Evolutionary conservation across 2,329 filamentous ascomycete species (phyloP).

Genomic region (Simplicillium aogashimaense): DNA sequence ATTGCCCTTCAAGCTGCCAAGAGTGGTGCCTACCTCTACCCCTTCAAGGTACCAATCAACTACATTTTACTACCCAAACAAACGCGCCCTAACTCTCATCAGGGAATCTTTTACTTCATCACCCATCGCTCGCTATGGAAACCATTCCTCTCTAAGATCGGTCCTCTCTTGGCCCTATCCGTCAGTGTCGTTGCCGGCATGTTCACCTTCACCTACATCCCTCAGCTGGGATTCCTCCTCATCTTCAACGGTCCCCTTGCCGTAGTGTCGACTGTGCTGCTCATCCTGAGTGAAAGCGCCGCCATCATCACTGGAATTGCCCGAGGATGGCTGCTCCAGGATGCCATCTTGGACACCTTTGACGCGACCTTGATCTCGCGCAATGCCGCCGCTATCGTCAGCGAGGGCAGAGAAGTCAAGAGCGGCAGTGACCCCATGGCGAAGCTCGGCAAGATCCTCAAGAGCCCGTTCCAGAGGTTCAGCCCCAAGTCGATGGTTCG

Average conservation of each 20-base stretch:
- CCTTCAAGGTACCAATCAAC: slow-evolving; percentile 48
- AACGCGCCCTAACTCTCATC: slow-evolving; percentile 3
- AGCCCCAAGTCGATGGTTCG: slow-evolving; percentile 57
- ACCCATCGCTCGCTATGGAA: slow-evolving; percentile 47
- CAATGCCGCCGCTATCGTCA: slow-evolving; percentile 51
- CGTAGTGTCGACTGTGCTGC: slow-evolving; percentile 59
- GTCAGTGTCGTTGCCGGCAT: slow-evolving; percentile 64
- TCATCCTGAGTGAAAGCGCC: slow-evolving; percentile 55
- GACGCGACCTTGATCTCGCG: slow-evolving; percentile 57
- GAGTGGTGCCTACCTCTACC: slow-evolving; percentile 78
- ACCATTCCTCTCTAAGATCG: slow-evolving; percentile 44
- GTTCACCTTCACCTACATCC: slow-evolving; percentile 81
- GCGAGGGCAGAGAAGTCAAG: slow-evolving; percentile 65
- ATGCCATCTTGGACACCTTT: slow-evolving; percentile 80
- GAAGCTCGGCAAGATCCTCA: slow-evolving; percentile 46
- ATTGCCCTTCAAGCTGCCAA: slow-evolving; percentile 59
- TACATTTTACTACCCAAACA: background rate
- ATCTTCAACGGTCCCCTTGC: slow-evolving; percentile 79
- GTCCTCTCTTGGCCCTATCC: slow-evolving; percentile 59
- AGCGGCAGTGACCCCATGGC: slow-evolving; percentile 45
- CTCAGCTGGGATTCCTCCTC: slow-evolving; percentile 72
- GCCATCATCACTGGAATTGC: slow-evolving; percentile 47
- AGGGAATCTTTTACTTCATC: slow-evolving; percentile 52
- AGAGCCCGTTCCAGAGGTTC: slow-evolving; percentile 46
- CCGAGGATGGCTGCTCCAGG: slow-evolving; percentile 67